Evolutionary conservation across 257 asterid species (phyloP), one percentile per base, ranked within the genome.

Genomic region (Penstemon davidsonii): DNA sequence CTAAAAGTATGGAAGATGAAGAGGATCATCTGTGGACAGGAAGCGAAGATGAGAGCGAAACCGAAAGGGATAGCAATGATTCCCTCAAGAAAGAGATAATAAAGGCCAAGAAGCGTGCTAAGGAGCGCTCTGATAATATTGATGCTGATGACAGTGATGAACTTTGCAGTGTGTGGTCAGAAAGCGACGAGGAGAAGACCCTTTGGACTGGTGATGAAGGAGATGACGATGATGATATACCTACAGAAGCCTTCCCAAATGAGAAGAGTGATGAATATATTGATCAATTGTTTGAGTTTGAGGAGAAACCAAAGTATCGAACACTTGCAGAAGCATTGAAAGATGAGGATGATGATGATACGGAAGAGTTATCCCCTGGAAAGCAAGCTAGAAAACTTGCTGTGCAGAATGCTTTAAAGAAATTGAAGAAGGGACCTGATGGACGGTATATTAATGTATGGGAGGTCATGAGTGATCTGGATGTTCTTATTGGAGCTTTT

Each of bases 381-480:
- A 86, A 84, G 77, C 90, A 85, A 80, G 98, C 96, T 15, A 80
- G 97, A 71, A 93, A 85, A 64, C 73, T 85, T 10, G 97, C 97
- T 9, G 92, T 90, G 70, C 79, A 93, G 77, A 90, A 90, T 72
- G 98, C 98, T 52, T 82, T 93, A 73, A 86, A 88, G 85, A 90
- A 93, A 66, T 75, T 90, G 68, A 88, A 84, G 76, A 93, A 90
- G 76, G 98, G 97, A 12, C 95, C 96, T 0, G 98, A 93, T 62
- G 98, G 98, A 44, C 81, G 98, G 42, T 93, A 90, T 60, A 71
- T 47, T 4, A 93, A 90, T 70, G 98, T 93, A 54, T 93, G 97
- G 98, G 98, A 93, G 83, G 92, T 90, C 60, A 90, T 93, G 97
- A 93, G 95, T 60, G 98, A 90, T 75, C 39, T 88, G 77, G 98